Evolutionary conservation across 805 yeast genomes (phyloP).

Genomic region (Barnettozyma salicaria): DNA sequence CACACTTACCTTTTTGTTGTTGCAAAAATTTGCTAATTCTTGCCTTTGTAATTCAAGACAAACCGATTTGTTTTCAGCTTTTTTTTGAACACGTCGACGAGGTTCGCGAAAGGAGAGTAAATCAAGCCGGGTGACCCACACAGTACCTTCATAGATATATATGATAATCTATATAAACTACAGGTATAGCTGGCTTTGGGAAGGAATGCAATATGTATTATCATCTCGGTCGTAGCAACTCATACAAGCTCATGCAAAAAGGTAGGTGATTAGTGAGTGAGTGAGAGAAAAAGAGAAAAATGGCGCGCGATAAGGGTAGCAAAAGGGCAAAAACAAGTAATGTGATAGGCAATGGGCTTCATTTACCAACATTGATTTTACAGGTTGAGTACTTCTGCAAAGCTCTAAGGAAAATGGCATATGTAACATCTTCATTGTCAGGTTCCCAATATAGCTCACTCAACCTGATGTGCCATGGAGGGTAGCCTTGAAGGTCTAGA

Average conservation of each 20-base stretch:
- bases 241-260: not conserved
- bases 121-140: not conserved
- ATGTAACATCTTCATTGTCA: conserved; percentile 73
- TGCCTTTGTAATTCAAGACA: too few species aligned
- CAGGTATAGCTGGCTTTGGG: not conserved
- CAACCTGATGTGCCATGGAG: conserved; percentile 95
- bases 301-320: too few species aligned
- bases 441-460: conserved; percentile 89
- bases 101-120: conserved; percentile 10
- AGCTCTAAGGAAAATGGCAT: conserved; percentile 78
- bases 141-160: not conserved
- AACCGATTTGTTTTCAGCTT: conserved; percentile 4
- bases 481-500: conserved; percentile 87
- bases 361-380: conserved; percentile 86
- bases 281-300: too few species aligned
- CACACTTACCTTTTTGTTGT: too few species aligned
- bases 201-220: not conserved
- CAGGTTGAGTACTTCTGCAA: conserved; percentile 69
- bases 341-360: too few species aligned
- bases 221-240: conserved; percentile 6
- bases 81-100: conserved; percentile 14
- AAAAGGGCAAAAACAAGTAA: too few species aligned
- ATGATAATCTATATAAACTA: not conserved
- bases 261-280: too few species aligned
- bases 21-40: conserved; percentile 1